These are phyloP conservation scores for Desmodesmus armatus DNA, from an alignment of 139 green algal genomes.

Conservation along the genomic window DNA sequence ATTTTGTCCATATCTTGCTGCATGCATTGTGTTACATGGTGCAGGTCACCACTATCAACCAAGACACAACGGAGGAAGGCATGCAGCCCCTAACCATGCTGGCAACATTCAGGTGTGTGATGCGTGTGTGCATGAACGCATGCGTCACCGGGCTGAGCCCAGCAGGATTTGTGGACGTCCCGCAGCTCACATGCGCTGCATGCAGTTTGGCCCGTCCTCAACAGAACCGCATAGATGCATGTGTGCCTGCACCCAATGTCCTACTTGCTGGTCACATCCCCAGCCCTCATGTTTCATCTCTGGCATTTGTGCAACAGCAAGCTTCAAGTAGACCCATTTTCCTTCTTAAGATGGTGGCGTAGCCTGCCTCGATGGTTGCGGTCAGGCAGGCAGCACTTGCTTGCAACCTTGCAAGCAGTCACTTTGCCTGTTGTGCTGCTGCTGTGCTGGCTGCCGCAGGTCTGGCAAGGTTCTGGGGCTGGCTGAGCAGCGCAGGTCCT, in stretches of 20 bases:
- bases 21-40: slow-evolving; percentile 39
- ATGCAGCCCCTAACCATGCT: slow-evolving; percentile 73
- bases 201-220: neutral
- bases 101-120: slow-evolving; percentile 42
- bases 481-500: slow-evolving; percentile 42
- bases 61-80: slow-evolving; percentile 67
- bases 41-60: slow-evolving; percentile 82
- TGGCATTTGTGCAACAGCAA: neutral
- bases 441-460: slow-evolving; percentile 24
- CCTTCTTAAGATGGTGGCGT: neutral
- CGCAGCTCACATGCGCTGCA: neutral
- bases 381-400: neutral
- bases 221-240: neutral
- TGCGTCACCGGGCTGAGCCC: neutral
- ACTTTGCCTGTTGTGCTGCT: neutral
- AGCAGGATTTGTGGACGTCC: neutral
- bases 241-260: neutral
- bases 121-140: neutral
- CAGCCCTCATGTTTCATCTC: neutral
- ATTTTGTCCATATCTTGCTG: slow-evolving; percentile 4
- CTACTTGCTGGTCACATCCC: too few species aligned
- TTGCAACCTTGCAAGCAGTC: neutral
- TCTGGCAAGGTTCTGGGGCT: slow-evolving; percentile 57
- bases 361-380: neutral
- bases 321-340: neutral